phyloP scores from a whole-genome alignment of 148 eudicot genomes.

The Chenopodium suecicum region DNA sequence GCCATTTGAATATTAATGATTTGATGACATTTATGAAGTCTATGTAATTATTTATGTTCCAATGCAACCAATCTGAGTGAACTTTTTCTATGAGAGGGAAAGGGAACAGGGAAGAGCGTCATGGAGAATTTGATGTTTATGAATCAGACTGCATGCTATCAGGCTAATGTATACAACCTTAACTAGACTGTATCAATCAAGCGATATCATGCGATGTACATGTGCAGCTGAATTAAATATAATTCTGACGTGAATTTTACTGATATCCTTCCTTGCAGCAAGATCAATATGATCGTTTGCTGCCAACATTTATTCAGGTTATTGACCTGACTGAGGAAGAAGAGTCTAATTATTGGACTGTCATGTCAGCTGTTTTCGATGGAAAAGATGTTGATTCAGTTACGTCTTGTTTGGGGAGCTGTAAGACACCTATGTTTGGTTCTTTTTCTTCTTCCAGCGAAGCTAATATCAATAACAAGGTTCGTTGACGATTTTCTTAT shows the following conservation, averaged over 20 bases:
- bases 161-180: neutral
- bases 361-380: slow-evolving; percentile 77
- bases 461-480: slow-evolving; percentile 78
- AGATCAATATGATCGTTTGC: slow-evolving; percentile 85
- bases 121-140: neutral
- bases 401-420: slow-evolving; percentile 35
- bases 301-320: slow-evolving; percentile 89
- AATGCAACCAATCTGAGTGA: neutral
- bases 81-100: neutral
- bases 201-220: neutral
- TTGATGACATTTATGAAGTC: neutral
- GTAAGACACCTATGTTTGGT: slow-evolving; percentile 29
- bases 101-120: too few relatives aligned
- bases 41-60: too few relatives aligned
- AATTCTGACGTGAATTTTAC: neutral
- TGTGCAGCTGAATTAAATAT: neutral
- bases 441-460: slow-evolving; percentile 42
- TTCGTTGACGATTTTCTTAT: slow-evolving; percentile 13
- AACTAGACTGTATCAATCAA: neutral
- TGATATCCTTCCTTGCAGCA: slow-evolving; percentile 52
- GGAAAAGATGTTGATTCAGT: slow-evolving; percentile 58
- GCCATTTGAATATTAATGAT: neutral
- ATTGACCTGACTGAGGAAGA: slow-evolving; percentile 77
- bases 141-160: neutral
- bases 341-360: slow-evolving; percentile 71